Evolutionary conservation across 148 eudicot genomes (phyloP).

Genomic region (Mesembryanthemum crystallinum): DNA sequence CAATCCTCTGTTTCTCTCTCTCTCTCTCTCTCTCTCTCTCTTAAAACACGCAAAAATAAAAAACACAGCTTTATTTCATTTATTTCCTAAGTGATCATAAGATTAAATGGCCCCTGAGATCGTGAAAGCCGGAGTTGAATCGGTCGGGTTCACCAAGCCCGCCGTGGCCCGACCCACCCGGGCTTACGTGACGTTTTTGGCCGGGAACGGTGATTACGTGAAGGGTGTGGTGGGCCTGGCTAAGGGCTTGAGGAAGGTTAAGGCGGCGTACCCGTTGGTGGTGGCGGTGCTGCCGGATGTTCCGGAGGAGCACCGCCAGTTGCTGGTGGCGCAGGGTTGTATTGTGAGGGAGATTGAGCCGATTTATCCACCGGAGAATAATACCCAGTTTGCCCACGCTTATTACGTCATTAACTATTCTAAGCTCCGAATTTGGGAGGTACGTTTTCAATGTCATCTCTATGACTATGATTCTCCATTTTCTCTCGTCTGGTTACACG

Average conservation of each 20-base stretch:
- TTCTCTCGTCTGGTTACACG: background rate
- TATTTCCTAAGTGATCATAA: no score
- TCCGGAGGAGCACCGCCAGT: constrained; percentile 50
- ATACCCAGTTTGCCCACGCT: constrained; percentile 38
- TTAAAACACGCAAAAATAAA: no score
- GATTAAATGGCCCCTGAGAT: constrained; percentile 28
- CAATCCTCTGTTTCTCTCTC: no score
- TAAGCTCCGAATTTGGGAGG: constrained; percentile 64
- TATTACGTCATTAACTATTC: constrained; percentile 47
- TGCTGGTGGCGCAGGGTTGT: constrained; percentile 44
- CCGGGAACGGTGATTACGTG: constrained; percentile 57
- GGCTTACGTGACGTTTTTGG: constrained; percentile 59
- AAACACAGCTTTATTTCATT: no score
- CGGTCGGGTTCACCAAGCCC: background rate
- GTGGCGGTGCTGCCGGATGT: constrained; percentile 62
- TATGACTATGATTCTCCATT: no score
- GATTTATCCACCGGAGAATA: constrained; percentile 46
- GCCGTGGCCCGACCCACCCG: constrained; percentile 25
- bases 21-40: constrained; percentile 6
- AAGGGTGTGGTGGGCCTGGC: constrained; percentile 58
- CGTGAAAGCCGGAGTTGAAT: constrained; percentile 15
- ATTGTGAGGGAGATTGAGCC: constrained; percentile 50
- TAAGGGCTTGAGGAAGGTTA: constrained; percentile 49
- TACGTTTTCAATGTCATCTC: constrained; percentile 5
- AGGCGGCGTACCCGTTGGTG: constrained; percentile 41